These are phyloP conservation scores for Calendula officinalis DNA, from an alignment of 129 eudicot species.

Conservation along the genomic window DNA sequence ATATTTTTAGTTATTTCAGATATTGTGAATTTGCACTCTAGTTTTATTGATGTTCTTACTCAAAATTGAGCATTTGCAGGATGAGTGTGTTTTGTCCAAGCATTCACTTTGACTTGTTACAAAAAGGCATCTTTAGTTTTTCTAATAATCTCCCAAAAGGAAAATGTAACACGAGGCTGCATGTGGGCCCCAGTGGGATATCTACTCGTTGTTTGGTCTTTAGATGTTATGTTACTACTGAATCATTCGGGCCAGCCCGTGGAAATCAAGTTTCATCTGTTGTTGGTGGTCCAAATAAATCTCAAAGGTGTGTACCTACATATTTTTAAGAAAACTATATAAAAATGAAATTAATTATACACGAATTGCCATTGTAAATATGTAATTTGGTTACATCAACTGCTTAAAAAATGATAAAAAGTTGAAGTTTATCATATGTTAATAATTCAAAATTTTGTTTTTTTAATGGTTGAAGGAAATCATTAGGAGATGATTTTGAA, in stretches of 20 bases:
- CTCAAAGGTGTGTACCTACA: slow-evolving; percentile 38
- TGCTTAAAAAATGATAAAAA: too few relatives aligned
- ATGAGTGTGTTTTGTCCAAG: slow-evolving; percentile 39
- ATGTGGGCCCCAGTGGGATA: slow-evolving; percentile 32
- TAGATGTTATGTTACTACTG: slow-evolving; percentile 39
- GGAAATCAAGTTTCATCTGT: slow-evolving; percentile 30
- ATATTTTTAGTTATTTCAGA: not conserved
- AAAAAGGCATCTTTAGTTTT: slow-evolving; percentile 28
- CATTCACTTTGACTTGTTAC: slow-evolving; percentile 37
- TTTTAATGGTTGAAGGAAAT: slow-evolving; percentile 34
- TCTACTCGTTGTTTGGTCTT: slow-evolving; percentile 22
- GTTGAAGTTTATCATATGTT: too few relatives aligned
- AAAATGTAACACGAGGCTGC: slow-evolving; percentile 30
- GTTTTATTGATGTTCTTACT: slow-evolving; percentile 8
- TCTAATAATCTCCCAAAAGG: slow-evolving; percentile 32
- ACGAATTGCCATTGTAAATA: too few relatives aligned
- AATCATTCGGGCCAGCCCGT: slow-evolving; percentile 32
- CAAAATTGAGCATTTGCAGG: slow-evolving; percentile 31
- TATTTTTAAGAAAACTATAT: not conserved
- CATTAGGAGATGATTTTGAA: slow-evolving; percentile 51
- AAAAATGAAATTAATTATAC: too few relatives aligned
- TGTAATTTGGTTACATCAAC: too few relatives aligned
- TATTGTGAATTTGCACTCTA: slow-evolving; percentile 5
- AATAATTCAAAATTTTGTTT: not conserved
- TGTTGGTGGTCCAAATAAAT: slow-evolving; percentile 31